A percentile compares a stretch with the other conserved stretches of the same genome.
These are phyloP conservation scores for Pichia deserticola DNA, from an alignment of 805 yeast genomes.

Conservation along the genomic window DNA sequence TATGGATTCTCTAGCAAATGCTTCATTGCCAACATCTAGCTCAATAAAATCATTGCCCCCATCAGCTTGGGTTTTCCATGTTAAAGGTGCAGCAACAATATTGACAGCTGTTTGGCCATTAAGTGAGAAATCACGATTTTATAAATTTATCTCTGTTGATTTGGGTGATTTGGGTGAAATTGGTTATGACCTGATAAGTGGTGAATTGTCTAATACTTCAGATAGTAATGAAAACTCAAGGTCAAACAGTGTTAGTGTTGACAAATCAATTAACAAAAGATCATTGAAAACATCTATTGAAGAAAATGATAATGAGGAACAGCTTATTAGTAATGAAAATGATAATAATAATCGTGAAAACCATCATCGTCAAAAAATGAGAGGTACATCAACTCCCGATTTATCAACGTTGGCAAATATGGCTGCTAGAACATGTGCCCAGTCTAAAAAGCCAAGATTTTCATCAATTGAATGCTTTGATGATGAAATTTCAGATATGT, in stretches of 20 bases:
- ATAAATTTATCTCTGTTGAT: conserved; percentile 74
- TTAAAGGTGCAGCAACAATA: conserved; percentile 94
- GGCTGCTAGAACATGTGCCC: conserved; percentile 7
- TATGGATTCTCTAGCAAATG: conserved; percentile 92
- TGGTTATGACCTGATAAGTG: conserved; percentile 31
- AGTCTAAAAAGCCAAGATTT: conserved; percentile 25
- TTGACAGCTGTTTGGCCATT: conserved; percentile 95
- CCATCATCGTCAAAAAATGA: not conserved
- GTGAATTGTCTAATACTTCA: conserved; percentile 24
- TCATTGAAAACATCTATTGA: too few species aligned
- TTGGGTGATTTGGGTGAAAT: conserved; percentile 82
- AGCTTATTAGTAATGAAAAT: not conserved
- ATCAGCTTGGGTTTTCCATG: conserved; percentile 95
- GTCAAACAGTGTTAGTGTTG: conserved; percentile 3
- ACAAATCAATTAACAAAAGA: not conserved
- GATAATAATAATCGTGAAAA: not conserved
- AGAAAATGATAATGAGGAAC: too few species aligned
- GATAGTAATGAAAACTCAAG: conserved; percentile 15
- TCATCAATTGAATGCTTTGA: conserved; percentile 77
- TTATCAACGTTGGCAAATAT: conserved; percentile 16
- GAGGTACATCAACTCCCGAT: conserved; percentile 18
- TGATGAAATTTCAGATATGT: conserved; percentile 73
- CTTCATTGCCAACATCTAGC: conserved; percentile 48
- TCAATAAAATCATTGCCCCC: conserved; percentile 70
- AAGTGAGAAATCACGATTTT: conserved; percentile 57